These are phyloP conservation scores for Stentor coeruleus DNA, from an alignment of 73 alveolate genomes.

Conservation along the genomic window DNA sequence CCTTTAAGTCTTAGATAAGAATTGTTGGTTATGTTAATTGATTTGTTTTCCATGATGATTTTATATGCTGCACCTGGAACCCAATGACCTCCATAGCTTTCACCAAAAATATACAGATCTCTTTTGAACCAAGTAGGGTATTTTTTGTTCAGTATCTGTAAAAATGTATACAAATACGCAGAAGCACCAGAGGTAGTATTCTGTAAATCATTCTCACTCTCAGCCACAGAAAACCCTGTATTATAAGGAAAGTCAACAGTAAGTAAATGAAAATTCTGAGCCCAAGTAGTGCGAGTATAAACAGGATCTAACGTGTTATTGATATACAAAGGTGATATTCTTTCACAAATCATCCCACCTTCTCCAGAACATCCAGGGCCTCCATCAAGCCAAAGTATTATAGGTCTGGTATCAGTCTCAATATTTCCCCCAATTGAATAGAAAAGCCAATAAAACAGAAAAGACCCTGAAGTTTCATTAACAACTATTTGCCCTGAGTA, in stretches of 20 bases:
- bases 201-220: background rate
- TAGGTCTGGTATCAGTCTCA: conserved; percentile 16
- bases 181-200: background rate
- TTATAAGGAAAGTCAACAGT: conserved; percentile 2
- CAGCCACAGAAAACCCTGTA: background rate
- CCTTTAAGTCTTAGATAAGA: conserved; percentile 30
- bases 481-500: background rate
- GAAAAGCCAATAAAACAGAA: conserved; percentile 13
- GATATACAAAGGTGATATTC: background rate
- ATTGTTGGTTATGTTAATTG: conserved; percentile 16
- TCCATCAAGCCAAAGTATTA: conserved; percentile 78
- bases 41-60: conserved; percentile 28
- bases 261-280: background rate
- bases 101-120: conserved; percentile 80
- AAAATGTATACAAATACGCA: conserved; percentile 20
- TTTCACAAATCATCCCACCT: conserved; percentile 57
- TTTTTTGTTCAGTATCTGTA: conserved; percentile 45
- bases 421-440: background rate
- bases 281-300: background rate
- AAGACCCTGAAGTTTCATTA: background rate
- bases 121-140: conserved; percentile 31
- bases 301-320: background rate
- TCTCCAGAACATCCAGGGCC: conserved; percentile 85
- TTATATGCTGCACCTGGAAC: conserved; percentile 66
- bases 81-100: conserved; percentile 88